phyloP scores from a whole-genome alignment of 768 basidiomycete species.

The Mycena maculata region DNA sequence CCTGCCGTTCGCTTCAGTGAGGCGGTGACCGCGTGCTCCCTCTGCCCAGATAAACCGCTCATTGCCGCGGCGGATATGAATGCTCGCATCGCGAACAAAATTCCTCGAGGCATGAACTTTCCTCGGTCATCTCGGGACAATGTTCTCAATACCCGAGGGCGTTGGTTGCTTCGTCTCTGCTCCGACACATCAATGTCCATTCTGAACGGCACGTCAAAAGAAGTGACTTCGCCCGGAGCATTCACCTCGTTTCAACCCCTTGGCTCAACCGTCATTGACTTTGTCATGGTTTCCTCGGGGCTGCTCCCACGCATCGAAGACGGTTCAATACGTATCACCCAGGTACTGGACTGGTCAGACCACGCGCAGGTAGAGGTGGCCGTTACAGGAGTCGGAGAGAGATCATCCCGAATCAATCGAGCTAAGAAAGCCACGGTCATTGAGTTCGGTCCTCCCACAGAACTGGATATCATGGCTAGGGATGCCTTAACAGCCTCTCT shows the following conservation, averaged over 20 bases:
- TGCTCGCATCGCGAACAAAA: background rate
- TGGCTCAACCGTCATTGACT: conserved; percentile 6
- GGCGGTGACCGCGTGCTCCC: background rate
- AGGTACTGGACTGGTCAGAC: background rate
- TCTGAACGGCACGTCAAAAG: conserved; percentile 1
- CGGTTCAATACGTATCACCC: background rate
- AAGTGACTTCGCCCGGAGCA: background rate
- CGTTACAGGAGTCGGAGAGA: background rate
- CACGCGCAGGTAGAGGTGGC: background rate
- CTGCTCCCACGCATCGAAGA: background rate
- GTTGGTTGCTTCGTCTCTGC: background rate
- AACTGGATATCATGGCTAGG: background rate
- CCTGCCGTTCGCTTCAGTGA: background rate
- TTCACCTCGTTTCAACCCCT: conserved; percentile 3
- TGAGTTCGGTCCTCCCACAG: background rate
- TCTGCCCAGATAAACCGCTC: background rate
- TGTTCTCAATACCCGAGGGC: background rate
- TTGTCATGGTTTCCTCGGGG: background rate
- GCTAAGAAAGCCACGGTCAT: background rate
- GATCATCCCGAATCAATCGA: background rate
- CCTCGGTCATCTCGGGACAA: background rate
- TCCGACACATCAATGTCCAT: background rate
- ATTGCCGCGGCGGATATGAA: background rate
- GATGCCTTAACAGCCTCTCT: background rate
- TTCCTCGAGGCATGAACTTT: background rate